A percentile compares a stretch with the other conserved stretches of the same genome.
phyloP scores from a whole-genome alignment of 495 filamentous ascomycete genomes.

The Staphylotrichum tortipilum region DNA sequence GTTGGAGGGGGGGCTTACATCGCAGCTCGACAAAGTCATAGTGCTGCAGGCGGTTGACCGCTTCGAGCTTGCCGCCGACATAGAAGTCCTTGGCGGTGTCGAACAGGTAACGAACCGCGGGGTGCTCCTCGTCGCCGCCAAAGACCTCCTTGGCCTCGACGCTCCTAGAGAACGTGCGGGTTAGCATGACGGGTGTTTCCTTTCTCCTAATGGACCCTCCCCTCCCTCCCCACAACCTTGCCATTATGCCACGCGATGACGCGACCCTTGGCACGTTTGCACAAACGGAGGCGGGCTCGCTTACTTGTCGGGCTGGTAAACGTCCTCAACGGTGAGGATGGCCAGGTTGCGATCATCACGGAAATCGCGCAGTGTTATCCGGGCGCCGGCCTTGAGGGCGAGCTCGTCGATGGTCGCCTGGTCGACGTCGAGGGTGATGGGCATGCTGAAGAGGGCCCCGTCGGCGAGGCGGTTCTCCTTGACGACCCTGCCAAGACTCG shows the following conservation, averaged over 20 bases:
- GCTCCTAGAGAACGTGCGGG: constrained; percentile 40
- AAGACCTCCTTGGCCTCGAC: constrained; percentile 92
- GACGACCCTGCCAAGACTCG: constrained; percentile 57
- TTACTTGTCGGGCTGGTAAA: constrained; percentile 96
- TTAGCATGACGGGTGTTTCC: constrained; percentile 1
- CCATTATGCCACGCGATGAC: constrained; percentile 19
- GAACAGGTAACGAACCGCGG: constrained; percentile 82
- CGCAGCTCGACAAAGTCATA: constrained; percentile 97
- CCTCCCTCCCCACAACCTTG: constrained; percentile 1
- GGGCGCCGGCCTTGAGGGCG: constrained; percentile 65
- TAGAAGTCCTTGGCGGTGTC: constrained; percentile 76
- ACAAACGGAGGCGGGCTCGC: constrained; percentile 20
- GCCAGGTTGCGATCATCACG: constrained; percentile 92
- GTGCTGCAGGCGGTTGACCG: constrained; percentile 88
- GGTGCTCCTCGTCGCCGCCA: constrained; percentile 87
- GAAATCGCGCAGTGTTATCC: constrained; percentile 86
- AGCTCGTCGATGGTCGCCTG: constrained; percentile 61
- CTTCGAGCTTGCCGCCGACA: constrained; percentile 90
- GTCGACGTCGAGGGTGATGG: constrained; percentile 84
- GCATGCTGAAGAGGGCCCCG: constrained; percentile 92
- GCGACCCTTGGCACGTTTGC: constrained; percentile 21
- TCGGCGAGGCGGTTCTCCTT: constrained; percentile 74
- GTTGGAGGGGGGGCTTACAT: constrained; percentile 51
- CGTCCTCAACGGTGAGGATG: constrained; percentile 90
- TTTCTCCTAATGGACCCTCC: too few species aligned